Evolutionary conservation across 2,329 filamentous ascomycete genomes (phyloP).

Genomic region (Venturia aucupariae): DNA sequence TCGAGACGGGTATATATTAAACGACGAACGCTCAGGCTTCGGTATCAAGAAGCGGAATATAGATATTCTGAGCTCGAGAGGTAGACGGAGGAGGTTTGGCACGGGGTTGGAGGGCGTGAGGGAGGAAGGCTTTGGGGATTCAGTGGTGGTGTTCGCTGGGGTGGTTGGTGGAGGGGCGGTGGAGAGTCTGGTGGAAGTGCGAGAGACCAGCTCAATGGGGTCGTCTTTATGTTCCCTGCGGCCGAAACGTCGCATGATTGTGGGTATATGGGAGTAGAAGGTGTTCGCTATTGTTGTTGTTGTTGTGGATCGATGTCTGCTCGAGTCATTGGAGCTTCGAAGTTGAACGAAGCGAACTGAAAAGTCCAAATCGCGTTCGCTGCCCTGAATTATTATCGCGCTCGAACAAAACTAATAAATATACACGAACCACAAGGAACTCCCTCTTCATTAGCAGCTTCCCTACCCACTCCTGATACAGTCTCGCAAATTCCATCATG

Average conservation of each 20-base stretch:
- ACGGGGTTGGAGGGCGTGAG: neutral
- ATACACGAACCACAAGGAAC: neutral
- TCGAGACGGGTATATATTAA: constrained; percentile 4
- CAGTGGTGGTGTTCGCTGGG: neutral
- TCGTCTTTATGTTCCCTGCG: neutral
- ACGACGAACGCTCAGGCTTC: constrained; percentile 21
- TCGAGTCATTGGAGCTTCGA: neutral
- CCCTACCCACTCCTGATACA: neutral
- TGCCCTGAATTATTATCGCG: neutral
- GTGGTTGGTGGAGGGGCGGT: neutral
- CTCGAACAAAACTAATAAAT: neutral
- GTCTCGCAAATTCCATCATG: constrained; percentile 45
- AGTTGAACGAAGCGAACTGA: neutral
- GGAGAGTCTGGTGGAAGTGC: neutral
- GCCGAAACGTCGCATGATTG: neutral
- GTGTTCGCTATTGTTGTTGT: neutral
- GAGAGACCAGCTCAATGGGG: neutral
- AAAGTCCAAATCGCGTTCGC: neutral
- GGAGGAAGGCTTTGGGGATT: neutral
- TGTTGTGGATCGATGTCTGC: neutral
- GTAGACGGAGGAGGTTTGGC: constrained; percentile 29
- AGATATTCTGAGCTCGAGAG: constrained; percentile 29
- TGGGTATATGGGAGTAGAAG: neutral
- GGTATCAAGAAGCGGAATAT: constrained; percentile 31
- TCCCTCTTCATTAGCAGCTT: too few relatives aligned